A percentile compares a stretch with the other conserved stretches of the same genome.
Evolutionary conservation across 106 monocot species (phyloP).

Genomic region (Platanthera zijinensis): DNA sequence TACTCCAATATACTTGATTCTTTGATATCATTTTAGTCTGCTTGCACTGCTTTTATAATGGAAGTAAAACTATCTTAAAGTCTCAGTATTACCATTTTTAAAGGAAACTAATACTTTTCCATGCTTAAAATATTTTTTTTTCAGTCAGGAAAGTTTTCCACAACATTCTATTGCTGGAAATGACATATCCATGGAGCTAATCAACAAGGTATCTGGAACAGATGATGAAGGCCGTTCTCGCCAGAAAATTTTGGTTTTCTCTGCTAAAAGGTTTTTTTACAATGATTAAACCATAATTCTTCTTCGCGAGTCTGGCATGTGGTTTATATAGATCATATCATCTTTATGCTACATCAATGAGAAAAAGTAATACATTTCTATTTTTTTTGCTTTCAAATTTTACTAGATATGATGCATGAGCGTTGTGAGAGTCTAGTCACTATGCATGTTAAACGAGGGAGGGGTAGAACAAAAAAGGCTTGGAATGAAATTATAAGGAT

Average conservation of each 20-base stretch:
- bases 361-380: too few species aligned
- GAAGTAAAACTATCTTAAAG: neutral
- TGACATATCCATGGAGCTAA: constrained; percentile 78
- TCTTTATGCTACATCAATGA: neutral
- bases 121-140: neutral
- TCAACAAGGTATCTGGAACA: constrained; percentile 70
- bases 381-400: too few species aligned
- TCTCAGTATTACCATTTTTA: neutral
- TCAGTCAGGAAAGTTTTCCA: constrained; percentile 51
- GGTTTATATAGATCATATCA: neutral
- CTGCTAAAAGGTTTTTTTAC: constrained; percentile 75
- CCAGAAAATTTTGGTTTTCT: constrained; percentile 82
- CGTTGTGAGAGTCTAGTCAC: too few species aligned
- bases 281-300: neutral
- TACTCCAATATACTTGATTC: neutral
- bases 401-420: too few species aligned
- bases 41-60: neutral
- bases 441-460: too few species aligned
- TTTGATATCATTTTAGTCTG: neutral
- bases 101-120: neutral
- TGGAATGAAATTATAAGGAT: too few species aligned
- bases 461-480: too few species aligned
- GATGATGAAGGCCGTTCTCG: constrained; percentile 94
- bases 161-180: constrained; percentile 35
- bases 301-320: neutral